Conservation (phyloP, 2,329 filamentous ascomycete genomes). For the Cordyceps cicadae region DNA sequence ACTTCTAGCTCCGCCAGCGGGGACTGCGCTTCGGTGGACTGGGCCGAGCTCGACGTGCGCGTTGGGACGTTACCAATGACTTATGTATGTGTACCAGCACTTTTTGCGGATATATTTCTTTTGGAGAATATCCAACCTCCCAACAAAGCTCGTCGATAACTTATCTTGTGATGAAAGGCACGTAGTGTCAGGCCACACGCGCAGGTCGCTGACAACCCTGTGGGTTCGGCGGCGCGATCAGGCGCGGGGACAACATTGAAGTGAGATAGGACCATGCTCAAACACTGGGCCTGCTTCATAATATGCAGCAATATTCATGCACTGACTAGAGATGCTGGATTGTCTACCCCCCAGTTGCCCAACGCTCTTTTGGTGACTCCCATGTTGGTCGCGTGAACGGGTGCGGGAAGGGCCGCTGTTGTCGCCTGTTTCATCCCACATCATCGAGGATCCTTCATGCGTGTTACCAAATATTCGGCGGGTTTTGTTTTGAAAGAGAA, state of each 20-base stretch:
- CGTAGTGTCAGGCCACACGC: not conserved
- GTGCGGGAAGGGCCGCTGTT: not conserved
- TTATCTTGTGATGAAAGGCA: not conserved
- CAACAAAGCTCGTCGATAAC: not conserved
- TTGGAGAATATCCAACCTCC: not conserved
- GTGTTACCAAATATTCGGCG: not conserved
- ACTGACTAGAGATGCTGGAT: not conserved
- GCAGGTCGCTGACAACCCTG: not conserved
- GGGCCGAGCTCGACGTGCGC: not conserved
- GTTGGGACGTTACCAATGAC: not conserved
- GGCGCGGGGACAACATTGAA: not conserved
- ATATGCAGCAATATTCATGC: not conserved
- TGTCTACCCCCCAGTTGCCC: not conserved
- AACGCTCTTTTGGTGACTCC: not conserved
- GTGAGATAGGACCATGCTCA: not conserved
- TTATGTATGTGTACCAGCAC: not conserved
- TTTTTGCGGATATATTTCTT: too few species aligned
- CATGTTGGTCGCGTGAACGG: conserved; percentile 3
- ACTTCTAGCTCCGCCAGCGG: not conserved
- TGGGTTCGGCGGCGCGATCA: not conserved
- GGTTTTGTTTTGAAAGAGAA: not conserved
- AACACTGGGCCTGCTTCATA: not conserved
- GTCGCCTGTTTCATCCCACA: not conserved
- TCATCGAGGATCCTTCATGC: not conserved
- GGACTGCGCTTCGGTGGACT: not conserved